Evolutionary conservation across 129 eudicot species (phyloP).

Genomic region (Flaveria sonorensis): DNA sequence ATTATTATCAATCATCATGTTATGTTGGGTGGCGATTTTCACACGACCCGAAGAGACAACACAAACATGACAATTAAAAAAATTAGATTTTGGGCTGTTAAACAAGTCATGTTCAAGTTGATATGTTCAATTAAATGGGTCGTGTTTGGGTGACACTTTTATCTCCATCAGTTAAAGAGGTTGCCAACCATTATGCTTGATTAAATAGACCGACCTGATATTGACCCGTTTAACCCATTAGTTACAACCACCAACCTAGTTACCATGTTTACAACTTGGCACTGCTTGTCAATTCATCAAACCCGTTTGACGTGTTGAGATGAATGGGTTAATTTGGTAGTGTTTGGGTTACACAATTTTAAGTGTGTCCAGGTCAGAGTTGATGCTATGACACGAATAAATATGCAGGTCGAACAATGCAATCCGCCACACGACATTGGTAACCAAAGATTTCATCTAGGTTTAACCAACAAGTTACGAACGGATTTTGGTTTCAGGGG

Average conservation of each 20-base stretch:
- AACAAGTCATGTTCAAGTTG: background rate
- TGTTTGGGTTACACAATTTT: too few relatives aligned
- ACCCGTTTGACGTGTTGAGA: too few relatives aligned
- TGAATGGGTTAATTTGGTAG: too few relatives aligned
- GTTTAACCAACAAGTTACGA: background rate
- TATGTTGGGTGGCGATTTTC: background rate
- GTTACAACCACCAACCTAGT: background rate
- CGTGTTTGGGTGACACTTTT: background rate
- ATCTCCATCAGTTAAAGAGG: background rate
- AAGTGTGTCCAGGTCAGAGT: too few relatives aligned
- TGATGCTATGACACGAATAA: too few relatives aligned
- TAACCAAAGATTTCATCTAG: background rate
- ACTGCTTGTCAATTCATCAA: too few relatives aligned
- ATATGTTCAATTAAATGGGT: background rate
- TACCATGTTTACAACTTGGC: too few relatives aligned
- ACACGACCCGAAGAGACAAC: background rate
- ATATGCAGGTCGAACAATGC: too few relatives aligned
- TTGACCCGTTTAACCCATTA: background rate
- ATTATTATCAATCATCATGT: background rate
- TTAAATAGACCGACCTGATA: background rate
- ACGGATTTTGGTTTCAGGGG: background rate
- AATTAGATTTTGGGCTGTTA: background rate
- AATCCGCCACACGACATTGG: too few relatives aligned
- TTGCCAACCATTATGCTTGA: background rate
- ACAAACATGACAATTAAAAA: too few relatives aligned